These are phyloP conservation scores for Lojkania enalia DNA, from an alignment of 2,329 filamentous ascomycete species.

Conservation along the genomic window DNA sequence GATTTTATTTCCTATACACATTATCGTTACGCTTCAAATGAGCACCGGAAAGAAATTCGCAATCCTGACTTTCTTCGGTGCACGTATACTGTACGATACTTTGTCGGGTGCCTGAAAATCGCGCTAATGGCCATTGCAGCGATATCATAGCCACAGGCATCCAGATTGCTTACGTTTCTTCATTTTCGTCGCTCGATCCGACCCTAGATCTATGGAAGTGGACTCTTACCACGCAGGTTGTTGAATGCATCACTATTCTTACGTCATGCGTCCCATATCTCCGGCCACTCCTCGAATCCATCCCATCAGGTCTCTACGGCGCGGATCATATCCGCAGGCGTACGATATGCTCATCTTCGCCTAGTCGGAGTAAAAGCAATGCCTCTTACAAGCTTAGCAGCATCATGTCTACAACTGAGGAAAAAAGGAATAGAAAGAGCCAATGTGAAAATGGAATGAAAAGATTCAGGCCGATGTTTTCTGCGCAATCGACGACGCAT, in stretches of 20 bases:
- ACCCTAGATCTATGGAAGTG: conserved; percentile 40
- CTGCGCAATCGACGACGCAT: conserved; percentile 31
- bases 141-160: conserved; percentile 38
- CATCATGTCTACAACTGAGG: conserved; percentile 13
- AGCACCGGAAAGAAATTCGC: conserved; percentile 38
- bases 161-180: conserved; percentile 35
- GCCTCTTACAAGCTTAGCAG: conserved; percentile 36
- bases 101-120: not conserved
- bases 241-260: conserved; percentile 41
- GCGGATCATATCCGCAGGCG: conserved; percentile 38
- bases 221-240: conserved; percentile 38
- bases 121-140: conserved; percentile 14
- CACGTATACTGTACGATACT: conserved; percentile 31
- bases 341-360: conserved; percentile 34
- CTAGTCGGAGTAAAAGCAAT: conserved; percentile 29
- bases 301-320: conserved; percentile 39
- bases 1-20: conserved; percentile 38
- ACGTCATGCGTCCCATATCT: conserved; percentile 43
- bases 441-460: conserved; percentile 26
- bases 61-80: conserved; percentile 39
- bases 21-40: conserved; percentile 42
- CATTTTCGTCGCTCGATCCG: conserved; percentile 30
- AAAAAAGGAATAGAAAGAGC: conserved; percentile 21
- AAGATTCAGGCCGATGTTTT: conserved; percentile 36
- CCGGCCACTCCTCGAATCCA: conserved; percentile 38